phyloP scores from a whole-genome alignment of 2,329 filamentous ascomycete species.

The Lojkania enalia region DNA sequence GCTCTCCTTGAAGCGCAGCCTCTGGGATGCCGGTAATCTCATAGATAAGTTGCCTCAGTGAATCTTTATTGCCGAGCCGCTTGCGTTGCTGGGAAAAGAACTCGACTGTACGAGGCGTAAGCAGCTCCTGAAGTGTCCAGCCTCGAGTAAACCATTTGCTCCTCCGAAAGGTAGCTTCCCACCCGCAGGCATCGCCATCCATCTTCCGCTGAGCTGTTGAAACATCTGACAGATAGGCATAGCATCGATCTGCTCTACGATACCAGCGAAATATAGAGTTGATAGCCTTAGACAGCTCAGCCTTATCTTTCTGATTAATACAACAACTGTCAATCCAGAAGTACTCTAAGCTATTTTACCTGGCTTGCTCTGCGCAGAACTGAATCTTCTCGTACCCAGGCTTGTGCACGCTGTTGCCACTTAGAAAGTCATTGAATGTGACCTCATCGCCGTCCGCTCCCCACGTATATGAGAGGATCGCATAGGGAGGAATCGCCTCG shows the following conservation, averaged over 20 bases:
- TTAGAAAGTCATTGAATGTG: not conserved
- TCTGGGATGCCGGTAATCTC: no score
- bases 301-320: slow-evolving; percentile 7
- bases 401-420: not conserved
- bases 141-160: no score
- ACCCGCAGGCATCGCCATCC: no score
- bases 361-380: not conserved
- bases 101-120: no score
- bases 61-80: no score
- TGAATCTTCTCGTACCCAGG: no score
- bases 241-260: slow-evolving; percentile 9
- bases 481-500: slow-evolving; percentile 3
- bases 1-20: slow-evolving; percentile 1
- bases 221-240: slow-evolving; percentile 12
- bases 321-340: slow-evolving; percentile 4
- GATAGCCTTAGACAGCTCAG: slow-evolving; percentile 4
- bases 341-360: slow-evolving; percentile 7
- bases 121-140: no score
- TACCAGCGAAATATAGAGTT: no score
- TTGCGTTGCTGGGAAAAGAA: no score
- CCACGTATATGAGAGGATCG: slow-evolving; percentile 7
- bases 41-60: no score
- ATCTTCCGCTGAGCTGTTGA: no score
- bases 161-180: no score
- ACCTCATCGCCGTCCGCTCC: slow-evolving; percentile 1